phyloP scores from a whole-genome alignment of 2,329 filamentous ascomycete genomes.

The Neofusicoccum cordaticola region DNA sequence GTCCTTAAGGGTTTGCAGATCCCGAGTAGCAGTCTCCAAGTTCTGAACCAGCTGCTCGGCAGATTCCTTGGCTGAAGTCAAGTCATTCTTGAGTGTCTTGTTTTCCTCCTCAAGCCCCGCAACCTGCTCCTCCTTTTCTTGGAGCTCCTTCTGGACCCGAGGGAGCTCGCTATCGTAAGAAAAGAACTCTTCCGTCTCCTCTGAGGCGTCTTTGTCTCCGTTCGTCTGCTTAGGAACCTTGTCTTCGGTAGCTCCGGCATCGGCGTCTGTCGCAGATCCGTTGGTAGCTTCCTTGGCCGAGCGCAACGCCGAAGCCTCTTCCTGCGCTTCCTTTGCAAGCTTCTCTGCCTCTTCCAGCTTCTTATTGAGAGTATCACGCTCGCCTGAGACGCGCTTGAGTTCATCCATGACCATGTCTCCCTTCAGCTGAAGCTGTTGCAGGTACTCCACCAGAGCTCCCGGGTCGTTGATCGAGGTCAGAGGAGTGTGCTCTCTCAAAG shows the following conservation, averaged over 20 bases:
- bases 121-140: conserved; percentile 68
- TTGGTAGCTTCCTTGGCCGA: conserved; percentile 30
- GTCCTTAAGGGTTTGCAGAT: conserved; percentile 57
- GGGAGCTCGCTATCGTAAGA: conserved; percentile 88
- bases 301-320: conserved; percentile 58
- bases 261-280: neutral
- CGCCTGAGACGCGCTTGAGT: conserved; percentile 77
- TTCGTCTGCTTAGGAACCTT: conserved; percentile 20
- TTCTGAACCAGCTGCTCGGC: conserved; percentile 49
- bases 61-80: conserved; percentile 69
- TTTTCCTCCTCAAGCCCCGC: conserved; percentile 68
- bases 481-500: conserved; percentile 87
- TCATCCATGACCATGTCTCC: conserved; percentile 93
- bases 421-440: conserved; percentile 81
- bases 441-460: conserved; percentile 79
- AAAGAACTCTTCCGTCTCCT: conserved; percentile 72
- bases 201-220: conserved; percentile 27
- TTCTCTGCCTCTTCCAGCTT: conserved; percentile 69
- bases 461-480: conserved; percentile 85
- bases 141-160: conserved; percentile 71
- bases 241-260: conserved; percentile 10
- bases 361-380: conserved; percentile 77
- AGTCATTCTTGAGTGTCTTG: conserved; percentile 64
- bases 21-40: conserved; percentile 64
- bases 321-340: conserved; percentile 58